Evolutionary conservation across 345 rosid species (phyloP).

Genomic region (Bruguiera sexangula): DNA sequence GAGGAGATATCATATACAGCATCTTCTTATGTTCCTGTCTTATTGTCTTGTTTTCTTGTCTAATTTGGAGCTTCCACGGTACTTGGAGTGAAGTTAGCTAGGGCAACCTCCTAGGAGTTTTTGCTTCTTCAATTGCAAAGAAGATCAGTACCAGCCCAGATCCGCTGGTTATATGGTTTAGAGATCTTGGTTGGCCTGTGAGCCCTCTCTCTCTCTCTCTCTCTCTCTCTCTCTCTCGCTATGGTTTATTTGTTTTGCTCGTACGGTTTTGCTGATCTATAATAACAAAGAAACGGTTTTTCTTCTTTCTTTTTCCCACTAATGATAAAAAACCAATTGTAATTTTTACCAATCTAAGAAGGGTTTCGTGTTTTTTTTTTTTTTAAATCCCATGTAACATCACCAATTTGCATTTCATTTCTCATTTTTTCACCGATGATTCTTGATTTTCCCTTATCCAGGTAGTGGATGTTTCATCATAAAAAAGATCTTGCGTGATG

Average conservation of each 20-base stretch:
- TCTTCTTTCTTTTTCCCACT: background rate
- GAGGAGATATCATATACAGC: slow-evolving; percentile 14
- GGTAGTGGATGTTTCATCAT: slow-evolving; percentile 1
- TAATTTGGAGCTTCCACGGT: slow-evolving; percentile 15
- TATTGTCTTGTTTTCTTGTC: background rate
- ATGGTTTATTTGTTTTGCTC: background rate
- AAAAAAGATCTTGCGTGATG: slow-evolving; percentile 16
- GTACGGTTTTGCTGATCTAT: slow-evolving; percentile 4
- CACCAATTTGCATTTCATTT: background rate
- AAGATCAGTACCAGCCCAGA: slow-evolving; percentile 28
- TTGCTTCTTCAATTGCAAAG: slow-evolving; percentile 8
- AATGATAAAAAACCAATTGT: too few relatives aligned
- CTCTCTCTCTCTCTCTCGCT: slow-evolving; percentile 1
- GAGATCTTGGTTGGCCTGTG: slow-evolving; percentile 30
- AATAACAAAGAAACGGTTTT: background rate
- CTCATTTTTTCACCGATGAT: background rate
- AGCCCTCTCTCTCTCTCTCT: slow-evolving; percentile 18
- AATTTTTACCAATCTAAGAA: background rate
- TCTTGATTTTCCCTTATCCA: background rate
- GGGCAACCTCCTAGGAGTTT: slow-evolving; percentile 6
- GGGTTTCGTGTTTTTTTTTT: background rate
- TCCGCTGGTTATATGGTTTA: slow-evolving; percentile 24
- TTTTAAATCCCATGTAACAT: background rate
- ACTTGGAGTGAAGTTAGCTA: slow-evolving; percentile 13
- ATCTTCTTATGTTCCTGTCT: background rate